A percentile compares a stretch with the other conserved stretches of the same genome.
phyloP scores from a whole-genome alignment of 2,329 filamentous ascomycete species.

The Colletotrichum sojae region DNA sequence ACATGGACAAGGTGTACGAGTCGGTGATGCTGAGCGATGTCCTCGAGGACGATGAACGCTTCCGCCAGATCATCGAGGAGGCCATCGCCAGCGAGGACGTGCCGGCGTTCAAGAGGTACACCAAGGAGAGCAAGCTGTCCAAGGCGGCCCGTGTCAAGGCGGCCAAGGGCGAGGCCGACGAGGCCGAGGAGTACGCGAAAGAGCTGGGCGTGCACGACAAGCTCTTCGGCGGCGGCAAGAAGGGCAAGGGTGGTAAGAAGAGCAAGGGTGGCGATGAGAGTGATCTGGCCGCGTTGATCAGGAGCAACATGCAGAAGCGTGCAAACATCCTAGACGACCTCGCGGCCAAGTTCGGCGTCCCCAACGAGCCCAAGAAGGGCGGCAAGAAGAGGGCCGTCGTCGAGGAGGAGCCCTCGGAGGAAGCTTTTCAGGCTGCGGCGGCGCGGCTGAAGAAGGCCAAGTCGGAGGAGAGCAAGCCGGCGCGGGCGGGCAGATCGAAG shows the following conservation, averaged over 20 bases:
- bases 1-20: slow-evolving; percentile 84
- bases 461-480: slow-evolving; percentile 39
- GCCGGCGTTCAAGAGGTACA: slow-evolving; percentile 76
- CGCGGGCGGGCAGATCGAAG: slow-evolving; percentile 22
- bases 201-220: slow-evolving; percentile 82
- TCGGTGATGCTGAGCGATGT: slow-evolving; percentile 89
- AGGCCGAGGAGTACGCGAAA: slow-evolving; percentile 82
- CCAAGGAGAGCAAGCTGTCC: slow-evolving; percentile 78
- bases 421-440: slow-evolving; percentile 72
- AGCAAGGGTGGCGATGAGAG: slow-evolving; percentile 62
- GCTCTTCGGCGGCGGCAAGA: slow-evolving; percentile 69
- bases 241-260: slow-evolving; percentile 53
- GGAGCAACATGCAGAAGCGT: slow-evolving; percentile 76
- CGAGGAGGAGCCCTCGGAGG: slow-evolving; percentile 76
- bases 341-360: slow-evolving; percentile 80
- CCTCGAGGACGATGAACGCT: slow-evolving; percentile 87
- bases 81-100: slow-evolving; percentile 82
- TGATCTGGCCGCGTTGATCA: slow-evolving; percentile 80
- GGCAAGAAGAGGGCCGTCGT: slow-evolving; percentile 68
- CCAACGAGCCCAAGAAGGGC: slow-evolving; percentile 62
- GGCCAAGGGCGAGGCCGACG: slow-evolving; percentile 76
- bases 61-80: slow-evolving; percentile 83
- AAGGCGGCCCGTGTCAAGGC: slow-evolving; percentile 71
- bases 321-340: slow-evolving; percentile 78
- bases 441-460: slow-evolving; percentile 60